Base-by-base conservation (phyloP, 2,329 filamentous ascomycete genomes). In the Exophiala phaeomuriformis region DNA sequence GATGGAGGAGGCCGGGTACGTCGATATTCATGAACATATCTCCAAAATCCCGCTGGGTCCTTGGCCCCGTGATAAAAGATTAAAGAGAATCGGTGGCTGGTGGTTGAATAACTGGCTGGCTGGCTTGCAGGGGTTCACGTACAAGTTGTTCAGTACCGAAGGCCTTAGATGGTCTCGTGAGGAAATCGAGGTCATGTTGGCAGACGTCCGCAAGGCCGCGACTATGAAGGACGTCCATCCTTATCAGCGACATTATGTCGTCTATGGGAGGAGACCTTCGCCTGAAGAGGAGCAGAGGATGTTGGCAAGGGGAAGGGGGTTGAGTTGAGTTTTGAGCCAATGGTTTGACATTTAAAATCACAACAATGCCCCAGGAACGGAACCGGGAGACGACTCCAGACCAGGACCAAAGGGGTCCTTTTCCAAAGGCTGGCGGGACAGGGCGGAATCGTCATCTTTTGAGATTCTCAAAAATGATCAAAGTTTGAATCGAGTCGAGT, bases 1-100 rank as follows among this genome's bases (percentile, higher is more conserved):
- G 71, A 78, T 83, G 67, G 70, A 74, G 63, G 73, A 77, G 30
- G 74, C 77, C 1, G 81, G 81, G 0, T 83, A 81, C 53, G 71
- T 77, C 2, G 77, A 83, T 51, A 73, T 84, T 7, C 69, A 77
- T 44, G 75, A 79, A 58, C 70, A 72, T 33, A 64, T 77, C 9
- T 72, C 71, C 59, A 81, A 79, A 64, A 70, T 83, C 4, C 76
- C 77, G 0, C 68, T 75, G 31, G 78, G 77, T 47, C 65, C 70
- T 2, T 80, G 77, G 77, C 72, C 76, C 0, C 68, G 67, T 45
- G 75, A 79, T 51, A 67, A 70, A 6, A 68, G 71, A 9, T 62
- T 74, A 35, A 77, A 73, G 52, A 64, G 71, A 43, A 67, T 79
- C 10, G 78, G 78, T n/a, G 66, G 67, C 5, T 78, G 73, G 68